Conservation (phyloP, 345 rosid species). For the Pistacia atlantica region DNA sequence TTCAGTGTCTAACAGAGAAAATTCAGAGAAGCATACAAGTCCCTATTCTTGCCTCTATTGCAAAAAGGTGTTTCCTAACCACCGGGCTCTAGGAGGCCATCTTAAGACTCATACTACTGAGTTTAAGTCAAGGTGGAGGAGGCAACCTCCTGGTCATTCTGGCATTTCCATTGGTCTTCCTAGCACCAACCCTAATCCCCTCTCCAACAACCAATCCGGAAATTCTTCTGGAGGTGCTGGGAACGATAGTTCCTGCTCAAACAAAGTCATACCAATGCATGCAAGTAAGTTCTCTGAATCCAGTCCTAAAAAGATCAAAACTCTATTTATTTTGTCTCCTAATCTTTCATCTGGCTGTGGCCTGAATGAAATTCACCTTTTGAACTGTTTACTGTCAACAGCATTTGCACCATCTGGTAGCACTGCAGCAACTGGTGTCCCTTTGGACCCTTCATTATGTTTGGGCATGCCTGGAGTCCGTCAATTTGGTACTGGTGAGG, state of each 20-base stretch:
- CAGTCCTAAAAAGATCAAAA: slow-evolving; percentile 12
- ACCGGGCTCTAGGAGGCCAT: slow-evolving; percentile 31
- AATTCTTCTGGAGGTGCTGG: slow-evolving; percentile 6
- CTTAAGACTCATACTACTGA: slow-evolving; percentile 31
- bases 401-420: slow-evolving; percentile 17
- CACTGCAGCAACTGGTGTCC: slow-evolving; percentile 7
- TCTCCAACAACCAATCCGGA: slow-evolving; percentile 11
- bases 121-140: slow-evolving; percentile 13
- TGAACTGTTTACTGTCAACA: not conserved
- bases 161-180: slow-evolving; percentile 8
- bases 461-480: slow-evolving; percentile 15
- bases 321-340: slow-evolving; percentile 11
- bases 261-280: not conserved
- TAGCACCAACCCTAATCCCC: slow-evolving; percentile 9
- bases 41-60: slow-evolving; percentile 26
- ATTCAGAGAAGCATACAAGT: slow-evolving; percentile 12
- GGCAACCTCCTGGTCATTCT: slow-evolving; percentile 10
- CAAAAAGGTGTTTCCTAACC: slow-evolving; percentile 20
- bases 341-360: slow-evolving; percentile 2
- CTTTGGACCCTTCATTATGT: slow-evolving; percentile 15
- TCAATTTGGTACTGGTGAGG: slow-evolving; percentile 19
- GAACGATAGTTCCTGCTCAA: slow-evolving; percentile 13
- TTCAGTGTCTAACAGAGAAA: slow-evolving; percentile 10
- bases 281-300: slow-evolving; percentile 18
- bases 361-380: slow-evolving; percentile 12